Evolutionary conservation across 2,329 filamentous ascomycete genomes (phyloP).

Genomic region (Monosporascus sp.): DNA sequence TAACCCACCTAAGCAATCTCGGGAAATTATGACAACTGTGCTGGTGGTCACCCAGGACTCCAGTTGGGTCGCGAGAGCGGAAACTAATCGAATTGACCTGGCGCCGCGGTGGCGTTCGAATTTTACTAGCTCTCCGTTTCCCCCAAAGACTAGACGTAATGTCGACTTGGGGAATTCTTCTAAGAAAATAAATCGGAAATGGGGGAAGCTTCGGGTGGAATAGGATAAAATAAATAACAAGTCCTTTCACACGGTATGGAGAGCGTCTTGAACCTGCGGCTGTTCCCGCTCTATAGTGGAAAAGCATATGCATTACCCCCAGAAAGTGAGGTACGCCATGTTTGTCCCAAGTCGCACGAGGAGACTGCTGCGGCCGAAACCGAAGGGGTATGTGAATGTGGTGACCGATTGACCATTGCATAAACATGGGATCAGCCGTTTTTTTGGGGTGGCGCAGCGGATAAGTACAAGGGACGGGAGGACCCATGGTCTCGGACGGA

Average conservation of each 20-base stretch:
- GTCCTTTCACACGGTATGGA: too few species aligned
- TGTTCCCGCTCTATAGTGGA: too few species aligned
- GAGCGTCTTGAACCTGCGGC: too few species aligned
- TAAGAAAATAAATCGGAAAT: too few species aligned
- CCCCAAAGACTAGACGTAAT: too few species aligned
- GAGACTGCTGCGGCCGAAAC: neutral
- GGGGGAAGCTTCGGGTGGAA: too few species aligned
- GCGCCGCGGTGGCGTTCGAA: too few species aligned
- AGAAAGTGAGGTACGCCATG: neutral
- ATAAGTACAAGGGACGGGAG: neutral
- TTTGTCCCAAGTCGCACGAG: neutral
- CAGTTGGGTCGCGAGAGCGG: neutral
- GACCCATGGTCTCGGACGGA: neutral
- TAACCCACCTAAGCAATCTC: neutral
- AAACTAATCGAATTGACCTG: neutral
- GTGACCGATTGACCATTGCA: neutral
- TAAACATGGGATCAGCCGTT: neutral
- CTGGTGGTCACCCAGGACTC: neutral
- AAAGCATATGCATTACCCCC: too few species aligned
- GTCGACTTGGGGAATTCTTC: too few species aligned
- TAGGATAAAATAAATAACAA: too few species aligned
- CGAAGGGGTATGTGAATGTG: neutral
- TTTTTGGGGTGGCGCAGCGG: too few species aligned
- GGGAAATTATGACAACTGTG: neutral
- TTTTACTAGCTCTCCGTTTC: too few species aligned